Evolutionary conservation across 1,284 basidiomycete genomes (phyloP), one percentile per base, ranked within the genome.

Genomic region (Papiliotrema fonsecae): DNA sequence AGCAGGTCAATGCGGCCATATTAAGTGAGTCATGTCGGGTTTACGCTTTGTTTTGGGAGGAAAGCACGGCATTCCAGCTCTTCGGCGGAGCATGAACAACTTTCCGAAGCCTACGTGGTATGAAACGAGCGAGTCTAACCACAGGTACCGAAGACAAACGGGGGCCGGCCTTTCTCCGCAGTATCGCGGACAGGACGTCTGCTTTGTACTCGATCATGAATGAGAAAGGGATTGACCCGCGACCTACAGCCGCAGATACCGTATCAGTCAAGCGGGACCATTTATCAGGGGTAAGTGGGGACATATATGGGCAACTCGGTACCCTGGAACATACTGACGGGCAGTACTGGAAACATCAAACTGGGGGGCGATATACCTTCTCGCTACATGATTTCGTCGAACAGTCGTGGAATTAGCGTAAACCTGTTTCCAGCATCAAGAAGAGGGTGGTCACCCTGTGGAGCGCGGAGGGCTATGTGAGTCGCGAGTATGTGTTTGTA

Each of bases 11-110:
- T 42, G 50, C 57, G 6, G 68, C 69, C 21, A 70, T 74, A n/a
- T 54, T 73, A 18, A 52, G 72, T 73, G 47, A 62, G 72, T 65
- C n/a, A n/a, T n/a, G n/a, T n/a, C n/a, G n/a, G n/a, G n/a, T n/a
- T n/a, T n/a, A n/a, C n/a, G n/a, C n/a, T n/a, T n/a, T n/a, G n/a
- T n/a, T n/a, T n/a, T n/a, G n/a, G n/a, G n/a, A n/a, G n/a, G n/a
- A n/a, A n/a, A n/a, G n/a, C n/a, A n/a, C n/a, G n/a, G n/a, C n/a
- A n/a, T n/a, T n/a, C n/a, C n/a, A n/a, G 16, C 22, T 10, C 6
- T 34, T 19, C n/a, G 34, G 2, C 6, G 7, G 2, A 28, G 22
- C n/a, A 3, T 11, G 35, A 13, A 16, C 19, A 11, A 10, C 36
- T 39, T n/a, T 16, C 27, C 10, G 25, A n/a, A 24, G 30, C 4